Evolutionary conservation across 2,329 filamentous ascomycete genomes (phyloP).

Genomic region (Malbranchea zuffiana): DNA sequence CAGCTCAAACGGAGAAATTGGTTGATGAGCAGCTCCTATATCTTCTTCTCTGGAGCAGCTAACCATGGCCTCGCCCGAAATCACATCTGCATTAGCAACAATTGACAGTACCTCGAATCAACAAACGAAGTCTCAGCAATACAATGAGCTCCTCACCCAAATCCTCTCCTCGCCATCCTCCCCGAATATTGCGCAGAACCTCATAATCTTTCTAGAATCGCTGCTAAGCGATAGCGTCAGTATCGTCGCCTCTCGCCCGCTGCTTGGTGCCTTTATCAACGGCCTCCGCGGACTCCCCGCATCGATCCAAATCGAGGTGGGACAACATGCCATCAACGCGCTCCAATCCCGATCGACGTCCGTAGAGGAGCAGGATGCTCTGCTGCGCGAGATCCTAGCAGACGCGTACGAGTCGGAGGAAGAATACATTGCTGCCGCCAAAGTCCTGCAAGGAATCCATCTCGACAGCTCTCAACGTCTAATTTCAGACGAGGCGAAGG

Average conservation of each 20-base stretch:
- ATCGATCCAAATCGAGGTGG: slow-evolving; percentile 63
- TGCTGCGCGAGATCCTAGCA: slow-evolving; percentile 67
- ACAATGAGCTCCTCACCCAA: slow-evolving; percentile 47
- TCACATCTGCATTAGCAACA: slow-evolving; percentile 39
- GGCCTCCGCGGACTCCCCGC: slow-evolving; percentile 42
- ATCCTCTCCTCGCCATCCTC: slow-evolving; percentile 40
- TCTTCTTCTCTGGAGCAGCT: not conserved
- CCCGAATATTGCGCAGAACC: slow-evolving; percentile 46
- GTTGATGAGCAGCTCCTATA: not conserved
- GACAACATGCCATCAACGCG: slow-evolving; percentile 57
- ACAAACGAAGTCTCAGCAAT: slow-evolving; percentile 44
- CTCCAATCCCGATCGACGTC: slow-evolving; percentile 58
- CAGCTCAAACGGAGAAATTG: too few relatives aligned
- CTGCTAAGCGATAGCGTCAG: slow-evolving; percentile 60
- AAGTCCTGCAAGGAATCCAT: slow-evolving; percentile 68
- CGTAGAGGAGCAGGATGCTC: slow-evolving; percentile 73
- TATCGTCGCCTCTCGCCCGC: slow-evolving; percentile 61
- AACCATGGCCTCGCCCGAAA: slow-evolving; percentile 41
- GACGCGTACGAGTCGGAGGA: slow-evolving; percentile 73
- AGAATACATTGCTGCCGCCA: slow-evolving; percentile 68
- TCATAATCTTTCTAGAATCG: slow-evolving; percentile 58
- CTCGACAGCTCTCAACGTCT: slow-evolving; percentile 81
- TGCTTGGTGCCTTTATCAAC: slow-evolving; percentile 60
- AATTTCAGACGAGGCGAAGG: slow-evolving; percentile 71
- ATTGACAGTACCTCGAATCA: slow-evolving; percentile 41